phyloP scores from a whole-genome alignment of 2,329 filamentous ascomycete genomes.

The Cercospora sp. region DNA sequence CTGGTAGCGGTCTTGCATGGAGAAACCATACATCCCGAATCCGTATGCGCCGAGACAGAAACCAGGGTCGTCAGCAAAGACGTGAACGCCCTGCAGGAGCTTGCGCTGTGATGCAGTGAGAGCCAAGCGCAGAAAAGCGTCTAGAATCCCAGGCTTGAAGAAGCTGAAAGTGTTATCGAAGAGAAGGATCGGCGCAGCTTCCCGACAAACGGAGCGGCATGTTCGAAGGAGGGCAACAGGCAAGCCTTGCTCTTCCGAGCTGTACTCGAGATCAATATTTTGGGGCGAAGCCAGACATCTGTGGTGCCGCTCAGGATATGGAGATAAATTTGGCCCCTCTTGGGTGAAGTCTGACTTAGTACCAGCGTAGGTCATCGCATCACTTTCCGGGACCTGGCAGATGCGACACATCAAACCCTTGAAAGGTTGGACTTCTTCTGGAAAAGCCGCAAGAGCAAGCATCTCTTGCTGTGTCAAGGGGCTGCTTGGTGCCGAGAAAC shows the following conservation, averaged over 20 bases:
- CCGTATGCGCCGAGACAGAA: slow-evolving; percentile 6
- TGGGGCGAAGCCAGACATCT: not conserved
- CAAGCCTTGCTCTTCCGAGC: not conserved
- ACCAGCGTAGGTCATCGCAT: too few relatives aligned
- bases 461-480: too few relatives aligned
- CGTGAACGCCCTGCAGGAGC: not conserved
- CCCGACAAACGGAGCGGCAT: slow-evolving; percentile 2
- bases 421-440: too few relatives aligned
- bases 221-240: slow-evolving; percentile 5
- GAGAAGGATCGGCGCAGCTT: not conserved
- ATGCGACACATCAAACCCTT: too few relatives aligned
- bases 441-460: too few relatives aligned
- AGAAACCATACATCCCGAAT: slow-evolving; percentile 4
- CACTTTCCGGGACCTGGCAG: too few relatives aligned
- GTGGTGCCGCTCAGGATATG: not conserved
- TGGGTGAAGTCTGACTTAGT: not conserved
- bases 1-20: not conserved
- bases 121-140: slow-evolving; percentile 2
- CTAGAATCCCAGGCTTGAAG: not conserved
- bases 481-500: too few relatives aligned
- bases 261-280: not conserved
- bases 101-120: not conserved
- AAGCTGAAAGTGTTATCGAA: slow-evolving; percentile 7
- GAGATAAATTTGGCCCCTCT: not conserved
- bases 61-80: not conserved